Base-by-base conservation (phyloP, 768 basidiomycete species). In the Dioszegia crocea region DNA sequence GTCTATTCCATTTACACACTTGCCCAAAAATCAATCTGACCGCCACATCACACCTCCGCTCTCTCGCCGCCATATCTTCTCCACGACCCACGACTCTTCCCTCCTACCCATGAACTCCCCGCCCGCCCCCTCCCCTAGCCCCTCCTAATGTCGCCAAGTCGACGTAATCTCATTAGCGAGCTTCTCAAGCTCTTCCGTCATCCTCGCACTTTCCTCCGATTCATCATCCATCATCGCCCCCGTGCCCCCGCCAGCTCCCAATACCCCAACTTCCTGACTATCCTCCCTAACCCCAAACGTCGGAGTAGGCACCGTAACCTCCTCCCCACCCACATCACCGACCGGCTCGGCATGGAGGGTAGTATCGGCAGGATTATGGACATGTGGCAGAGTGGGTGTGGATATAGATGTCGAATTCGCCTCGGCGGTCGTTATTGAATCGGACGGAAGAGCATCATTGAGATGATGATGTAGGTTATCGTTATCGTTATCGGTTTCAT, bases 131-230 rank as follows among this genome's bases (percentile, higher is more conserved):
- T 6, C 46, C n/a, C 40, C 19, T 14, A 41, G 8, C 9, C 45
- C 45, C 8, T 27, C 9, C 45, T 21, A 52, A 23, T 52, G 39
- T 33, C 39, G 31, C 50, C 39, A 41, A 12, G 50, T 29, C 53
- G 39, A 41, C 9, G 53, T 43, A 26, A 57, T 33, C 31, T 57
- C 45, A 46, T 40, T 48, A 17, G 56, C 56, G 9, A 57, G 27
- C 45, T 30, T 33, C 29, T 26, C 26, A 14, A 57, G 29, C 30
- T 57, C 56, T 26, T 48, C 23, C 30, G 56, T 57, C 46, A 57
- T 47, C 30, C 31, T 33, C n/a, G 30, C 27, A 29, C 19, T 45
- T 11, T 45, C 44, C 44, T 45, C 44, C n/a, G n/a, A n/a, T n/a
- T n/a, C n/a, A n/a, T 45, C 44, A 24, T 45, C 44, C 44, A 45